Evolutionary conservation across 2,329 filamentous ascomycete genomes (phyloP).

Genomic region (Fusarium sp.): DNA sequence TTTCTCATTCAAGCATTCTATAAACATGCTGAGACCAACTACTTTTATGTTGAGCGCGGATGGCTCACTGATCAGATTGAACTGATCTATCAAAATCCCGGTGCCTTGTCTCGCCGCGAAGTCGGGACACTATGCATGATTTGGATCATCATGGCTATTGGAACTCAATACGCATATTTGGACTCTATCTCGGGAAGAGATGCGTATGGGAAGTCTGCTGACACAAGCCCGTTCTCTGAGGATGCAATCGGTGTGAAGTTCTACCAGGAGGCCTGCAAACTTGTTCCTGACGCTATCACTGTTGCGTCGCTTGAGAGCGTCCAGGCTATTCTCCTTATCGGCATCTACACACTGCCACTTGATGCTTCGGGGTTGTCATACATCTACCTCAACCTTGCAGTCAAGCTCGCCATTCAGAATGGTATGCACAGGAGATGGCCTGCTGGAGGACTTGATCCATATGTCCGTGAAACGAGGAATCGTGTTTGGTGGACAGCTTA

Average conservation of each 20-base stretch:
- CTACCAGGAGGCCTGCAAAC: slow-evolving; percentile 67
- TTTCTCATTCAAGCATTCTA: slow-evolving; percentile 64
- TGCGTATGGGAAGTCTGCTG: slow-evolving; percentile 38
- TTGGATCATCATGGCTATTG: slow-evolving; percentile 63
- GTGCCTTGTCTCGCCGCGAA: slow-evolving; percentile 56
- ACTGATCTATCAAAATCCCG: slow-evolving; percentile 57
- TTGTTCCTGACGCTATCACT: slow-evolving; percentile 69
- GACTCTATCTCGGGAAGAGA: slow-evolving; percentile 51
- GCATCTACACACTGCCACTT: slow-evolving; percentile 67
- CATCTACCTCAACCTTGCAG: slow-evolving; percentile 67
- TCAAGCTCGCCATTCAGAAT: slow-evolving; percentile 71
- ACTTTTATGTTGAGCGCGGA: slow-evolving; percentile 61
- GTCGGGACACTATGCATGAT: slow-evolving; percentile 61
- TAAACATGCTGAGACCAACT: slow-evolving; percentile 62
- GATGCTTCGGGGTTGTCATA: slow-evolving; percentile 70
- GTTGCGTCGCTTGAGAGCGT: slow-evolving; percentile 69
- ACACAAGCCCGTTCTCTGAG: slow-evolving; percentile 57
- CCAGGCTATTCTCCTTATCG: slow-evolving; percentile 69
- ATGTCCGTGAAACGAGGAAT: slow-evolving; percentile 66
- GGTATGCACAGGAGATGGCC: slow-evolving; percentile 69
- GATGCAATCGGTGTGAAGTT: slow-evolving; percentile 68
- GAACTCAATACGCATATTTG: slow-evolving; percentile 65
- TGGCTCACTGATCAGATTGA: slow-evolving; percentile 60
- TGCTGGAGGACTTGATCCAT: slow-evolving; percentile 61
- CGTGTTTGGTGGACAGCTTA: slow-evolving; percentile 71